Evolutionary conservation across 176 grass and related monocot genomes (phyloP), one percentile per base, ranked within the genome.

Genomic region (Neostapfia colusana): DNA sequence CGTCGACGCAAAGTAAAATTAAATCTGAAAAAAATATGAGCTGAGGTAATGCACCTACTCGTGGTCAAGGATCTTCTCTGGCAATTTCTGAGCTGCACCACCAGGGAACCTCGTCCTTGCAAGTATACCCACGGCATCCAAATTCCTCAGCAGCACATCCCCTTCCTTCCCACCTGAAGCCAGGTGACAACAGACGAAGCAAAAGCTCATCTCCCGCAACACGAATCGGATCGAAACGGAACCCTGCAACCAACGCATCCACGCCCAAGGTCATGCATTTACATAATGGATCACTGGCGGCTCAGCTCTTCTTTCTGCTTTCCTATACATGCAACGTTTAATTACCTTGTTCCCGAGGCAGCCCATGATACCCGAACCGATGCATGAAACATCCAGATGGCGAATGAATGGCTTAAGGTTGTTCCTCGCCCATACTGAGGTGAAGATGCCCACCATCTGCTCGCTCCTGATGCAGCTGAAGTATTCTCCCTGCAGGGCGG

Each of bases 331-430:
- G 9, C 28, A n/a, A 49, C 42, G 38, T 27, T 26, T n/a, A n/a
- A n/a, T n/a, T 89, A 98, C 95, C 95, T 99, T 99, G 60, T 99
- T 99, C 57, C 91, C 92, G 75, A 99, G 82, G 83, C 83, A 95
- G 24, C 95, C 91, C 91, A 99, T 85, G 82, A 99, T 77, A 41
- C 95, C 95, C 0, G 91, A 99, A 27, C 95, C 91, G 16, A 99
- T 67, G 61, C 84, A 92, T 37, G 91, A 95, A 27, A 90, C 89
- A 74, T 82, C 78, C 12, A 86, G 77, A 78, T 90, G 74, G 57
- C 72, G 78, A 75, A 99, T 62, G 65, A 82, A 72, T 44, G 79
- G 64, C 69, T 71, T 69, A 63, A 99, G 95, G 75, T 86, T 86
- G 54, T 76, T 76, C 63, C 87, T 92, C 21, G 65, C 83, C 95